Base-by-base conservation (phyloP, 192 early-diverging fungal species). In the Obelidium mucronatum region DNA sequence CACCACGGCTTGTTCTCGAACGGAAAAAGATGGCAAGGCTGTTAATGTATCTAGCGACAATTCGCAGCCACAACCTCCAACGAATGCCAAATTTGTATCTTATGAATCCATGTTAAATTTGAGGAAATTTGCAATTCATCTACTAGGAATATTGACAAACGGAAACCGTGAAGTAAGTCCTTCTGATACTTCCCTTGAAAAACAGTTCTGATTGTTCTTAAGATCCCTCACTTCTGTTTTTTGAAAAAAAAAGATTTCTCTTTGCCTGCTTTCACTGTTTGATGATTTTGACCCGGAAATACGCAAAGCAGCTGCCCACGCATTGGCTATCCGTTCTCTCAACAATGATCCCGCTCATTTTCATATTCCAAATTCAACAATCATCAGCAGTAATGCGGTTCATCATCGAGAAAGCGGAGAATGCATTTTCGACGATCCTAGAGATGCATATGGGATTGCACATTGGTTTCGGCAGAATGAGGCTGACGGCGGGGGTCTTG, bases 81-180 rank as follows among this genome's bases (percentile, higher is more conserved):
- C 66, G 34, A 64, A 3, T 13, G 51, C 17, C 28, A 64, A 64
- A 48, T 2, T 52, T 33, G 40, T 42, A 53, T 53, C 40, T 48
- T 3, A 15, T 28, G 54, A 58, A 1, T 11, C 53, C 22, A 26
- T 37, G 51, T 13, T 72, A n/a, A 72, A 72, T 35, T 30, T 72
- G 15, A 33, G 69, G 19, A 33, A 3, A 13, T 72, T 72, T 58
- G 54, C 37, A 17, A 54, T 72, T n/a, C 53, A 22, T 0, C 11
- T 72, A 54, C 30, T 72, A 35, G 69, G 69, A 30, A 72, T 72
- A 5, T 37, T 72, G 39, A 72, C 69, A n/a, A 54, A 72, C 39
- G 54, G 26, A 5, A 72, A 59, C 36, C 69, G 56, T n/a, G 69
- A 72, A 36, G 69, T 72, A n/a, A 58, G 31, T 17, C 13, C 40